A percentile compares a stretch with the other conserved stretches of the same genome.
Conservation (phyloP, 768 basidiomycete genomes). For the Dacryopinax spathularia region DNA sequence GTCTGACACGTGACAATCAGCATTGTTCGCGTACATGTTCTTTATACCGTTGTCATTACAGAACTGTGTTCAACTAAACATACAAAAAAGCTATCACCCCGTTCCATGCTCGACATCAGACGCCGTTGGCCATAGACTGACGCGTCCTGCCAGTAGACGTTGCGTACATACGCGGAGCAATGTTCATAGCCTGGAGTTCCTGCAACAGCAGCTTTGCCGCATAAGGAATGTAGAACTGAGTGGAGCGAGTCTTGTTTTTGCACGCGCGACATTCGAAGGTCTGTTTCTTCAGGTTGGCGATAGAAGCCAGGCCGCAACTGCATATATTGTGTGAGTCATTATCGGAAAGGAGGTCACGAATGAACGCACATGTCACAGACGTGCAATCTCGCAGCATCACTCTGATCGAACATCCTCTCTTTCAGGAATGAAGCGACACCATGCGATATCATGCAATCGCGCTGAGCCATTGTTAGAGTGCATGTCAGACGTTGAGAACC, state of each 20-base stretch:
- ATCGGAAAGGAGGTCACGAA: not conserved
- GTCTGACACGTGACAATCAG: too few relatives aligned
- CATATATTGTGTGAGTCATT: conserved; percentile 12
- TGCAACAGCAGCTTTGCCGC: conserved; percentile 94
- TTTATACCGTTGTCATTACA: too few relatives aligned
- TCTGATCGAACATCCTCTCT: conserved; percentile 88
- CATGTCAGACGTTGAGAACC: not conserved
- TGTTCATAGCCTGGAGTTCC: conserved; percentile 94
- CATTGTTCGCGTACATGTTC: too few relatives aligned
- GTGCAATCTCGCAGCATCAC: conserved; percentile 84
- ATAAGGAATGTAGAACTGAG: conserved; percentile 86
- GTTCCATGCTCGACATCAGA: not conserved
- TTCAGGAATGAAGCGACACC: conserved; percentile 97
- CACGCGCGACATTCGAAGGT: conserved; percentile 96
- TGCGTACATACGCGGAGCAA: conserved; percentile 74
- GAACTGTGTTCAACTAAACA: too few relatives aligned
- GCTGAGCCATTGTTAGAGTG: conserved; percentile 21
- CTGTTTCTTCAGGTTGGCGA: conserved; percentile 99
- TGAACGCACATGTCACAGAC: conserved; percentile 84
- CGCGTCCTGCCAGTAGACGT: conserved; percentile 76
- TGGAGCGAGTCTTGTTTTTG: conserved; percentile 90
- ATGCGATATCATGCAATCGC: conserved; percentile 99
- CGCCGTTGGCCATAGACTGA: not conserved
- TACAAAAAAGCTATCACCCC: too few relatives aligned
- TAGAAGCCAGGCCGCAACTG: conserved; percentile 90